Evolutionary conservation across 352 stramenopile genomes (phyloP), one percentile per base, ranked within the genome.

Genomic region (Globisporangium nagaii): DNA sequence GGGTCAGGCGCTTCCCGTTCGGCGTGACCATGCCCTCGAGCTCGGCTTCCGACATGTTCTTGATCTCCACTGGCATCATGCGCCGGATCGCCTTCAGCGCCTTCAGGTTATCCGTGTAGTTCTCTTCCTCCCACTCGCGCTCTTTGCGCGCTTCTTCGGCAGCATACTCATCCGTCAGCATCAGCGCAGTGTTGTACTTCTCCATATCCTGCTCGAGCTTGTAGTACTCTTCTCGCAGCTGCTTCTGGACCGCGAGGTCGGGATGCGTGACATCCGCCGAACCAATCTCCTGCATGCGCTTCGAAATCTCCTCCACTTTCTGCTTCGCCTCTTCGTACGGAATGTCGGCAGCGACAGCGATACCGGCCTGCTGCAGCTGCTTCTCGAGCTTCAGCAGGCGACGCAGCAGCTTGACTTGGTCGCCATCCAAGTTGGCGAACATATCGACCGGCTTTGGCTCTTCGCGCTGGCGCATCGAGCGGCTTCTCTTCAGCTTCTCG

Each of bases 131-230:
- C 90, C 90, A 97, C 55, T 97, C 83, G 31, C 76, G 78, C 55
- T 97, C 90, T 48, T 93, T 89, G 55, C 85, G 63, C n/a, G 88
- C 81, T 70, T 96, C 77, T 71, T 97, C 86, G 13, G 85, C 85
- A 7, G 87, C 79, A 45, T 96, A 97, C 63, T 97, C 90, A 53
- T 97, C 90, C 42, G 88, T 95, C n/a, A 96, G 55, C 71, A 96
- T 90, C 37, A 97, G 59, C 22, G 90, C 90, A 32, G 74, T 93
- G 59, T 95, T 97, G 67, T 96, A 97, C 62, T 96, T 96, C 61
- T 97, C 88, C 88, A 97, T 96, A 58, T 97, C 88, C 63, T 96
- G 87, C 61, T 97, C 90, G 20, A 97, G 68, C 53, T 79, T 83
- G 66, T 92, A 97, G 68, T 97, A 96, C 60, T 97, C 90, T 81